Evolutionary conservation across 2,329 filamentous ascomycete species (phyloP).

Genomic region (Colletotrichum higginsianum): DNA sequence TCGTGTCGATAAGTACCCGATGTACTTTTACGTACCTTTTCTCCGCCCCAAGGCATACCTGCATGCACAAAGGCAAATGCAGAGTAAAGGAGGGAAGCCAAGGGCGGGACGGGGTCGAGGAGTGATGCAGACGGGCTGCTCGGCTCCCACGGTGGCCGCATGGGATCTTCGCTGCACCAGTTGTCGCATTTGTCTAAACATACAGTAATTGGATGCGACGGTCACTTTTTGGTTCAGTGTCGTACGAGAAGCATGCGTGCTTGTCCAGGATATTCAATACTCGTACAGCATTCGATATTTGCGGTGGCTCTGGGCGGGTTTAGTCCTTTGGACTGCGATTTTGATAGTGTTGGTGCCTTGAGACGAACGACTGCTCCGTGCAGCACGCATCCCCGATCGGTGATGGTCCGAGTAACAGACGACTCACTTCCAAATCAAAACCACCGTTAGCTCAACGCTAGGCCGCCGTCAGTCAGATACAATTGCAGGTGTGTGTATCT

Average conservation of each 20-base stretch:
- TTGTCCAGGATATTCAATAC: neutral
- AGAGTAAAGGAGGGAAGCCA: constrained; percentile 13
- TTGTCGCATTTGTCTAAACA: constrained; percentile 3
- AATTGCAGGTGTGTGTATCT: no score
- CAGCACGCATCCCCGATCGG: neutral
- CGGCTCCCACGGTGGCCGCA: constrained; percentile 4
- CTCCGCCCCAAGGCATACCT: neutral
- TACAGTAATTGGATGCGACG: constrained; percentile 4
- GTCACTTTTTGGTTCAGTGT: neutral
- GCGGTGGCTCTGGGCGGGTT: no score
- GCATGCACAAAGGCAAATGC: constrained; percentile 15
- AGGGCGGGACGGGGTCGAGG: neutral
- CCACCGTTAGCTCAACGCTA: no score
- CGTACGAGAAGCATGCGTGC: constrained; percentile 12
- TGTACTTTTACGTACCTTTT: neutral
- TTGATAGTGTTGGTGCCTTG: neutral
- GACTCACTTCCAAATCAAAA: no score
- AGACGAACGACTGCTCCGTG: constrained; percentile 14
- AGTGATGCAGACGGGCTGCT: neutral
- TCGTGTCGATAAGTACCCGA: neutral
- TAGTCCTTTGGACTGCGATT: neutral
- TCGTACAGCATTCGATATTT: no score
- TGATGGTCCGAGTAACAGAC: neutral
- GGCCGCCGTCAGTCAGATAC: no score
- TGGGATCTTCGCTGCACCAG: constrained; percentile 27